A percentile compares a stretch with the other conserved stretches of the same genome.
These are phyloP conservation scores for Sporisorium reilianum DNA, from an alignment of 1,284 basidiomycete species.

Conservation along the genomic window DNA sequence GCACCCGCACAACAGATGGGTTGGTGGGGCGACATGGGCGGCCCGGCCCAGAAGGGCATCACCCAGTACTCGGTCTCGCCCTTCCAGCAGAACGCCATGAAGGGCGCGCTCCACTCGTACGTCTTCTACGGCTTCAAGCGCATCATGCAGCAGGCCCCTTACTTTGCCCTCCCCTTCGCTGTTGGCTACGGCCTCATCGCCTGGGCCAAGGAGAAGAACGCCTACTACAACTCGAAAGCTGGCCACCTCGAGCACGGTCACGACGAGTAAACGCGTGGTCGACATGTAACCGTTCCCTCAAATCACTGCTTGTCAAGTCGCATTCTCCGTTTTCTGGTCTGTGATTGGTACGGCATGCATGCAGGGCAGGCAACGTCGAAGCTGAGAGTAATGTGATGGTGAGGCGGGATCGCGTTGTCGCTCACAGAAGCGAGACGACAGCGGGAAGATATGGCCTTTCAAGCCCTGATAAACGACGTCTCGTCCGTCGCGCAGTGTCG, in stretches of 20 bases:
- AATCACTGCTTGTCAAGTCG: neutral
- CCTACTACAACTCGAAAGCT: constrained; percentile 68
- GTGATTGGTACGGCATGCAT: neutral
- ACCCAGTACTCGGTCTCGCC: constrained; percentile 65
- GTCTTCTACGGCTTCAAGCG: constrained; percentile 68
- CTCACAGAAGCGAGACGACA: neutral
- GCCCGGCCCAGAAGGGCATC: constrained; percentile 66
- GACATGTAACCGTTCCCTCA: neutral
- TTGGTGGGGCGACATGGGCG: constrained; percentile 69
- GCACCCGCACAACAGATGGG: constrained; percentile 54
- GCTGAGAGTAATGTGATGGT: neutral
- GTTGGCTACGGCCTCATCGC: constrained; percentile 64
- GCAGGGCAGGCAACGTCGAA: no score
- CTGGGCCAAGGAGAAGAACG: constrained; percentile 65
- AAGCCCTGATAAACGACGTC: no score
- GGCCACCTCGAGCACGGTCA: constrained; percentile 61
- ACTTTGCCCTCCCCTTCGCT: constrained; percentile 66
- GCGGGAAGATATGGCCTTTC: no score
- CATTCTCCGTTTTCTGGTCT: neutral
- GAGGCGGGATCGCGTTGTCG: neutral
- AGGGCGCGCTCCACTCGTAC: constrained; percentile 64
- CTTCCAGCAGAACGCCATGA: constrained; percentile 66
- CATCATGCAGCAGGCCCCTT: constrained; percentile 64
- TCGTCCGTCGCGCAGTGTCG: no score
- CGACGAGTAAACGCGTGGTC: constrained; percentile 48